Evolutionary conservation across 2,329 filamentous ascomycete species (phyloP), one percentile per base, ranked within the genome.

Genomic region (Thelonectria olida): DNA sequence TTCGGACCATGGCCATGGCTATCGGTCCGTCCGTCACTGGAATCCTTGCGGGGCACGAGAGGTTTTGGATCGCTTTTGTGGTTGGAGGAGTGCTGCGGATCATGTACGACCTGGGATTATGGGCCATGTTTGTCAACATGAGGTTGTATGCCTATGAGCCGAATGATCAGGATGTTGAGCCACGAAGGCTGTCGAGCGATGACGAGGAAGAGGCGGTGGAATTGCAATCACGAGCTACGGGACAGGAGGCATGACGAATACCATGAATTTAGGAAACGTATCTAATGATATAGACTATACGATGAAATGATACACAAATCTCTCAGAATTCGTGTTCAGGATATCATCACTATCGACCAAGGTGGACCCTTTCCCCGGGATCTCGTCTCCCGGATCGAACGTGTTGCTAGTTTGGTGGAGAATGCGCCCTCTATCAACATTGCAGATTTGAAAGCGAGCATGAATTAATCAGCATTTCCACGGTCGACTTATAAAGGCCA

Each of bases 51-150:
- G 82, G 80, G 4, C 79, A 73, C 19, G 74, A 83, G 12, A 74
- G 75, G 9, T 89, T 89, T 69, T 88, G 87, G 85, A 80, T 88
- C n/a, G 86, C 86, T 0, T 89, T 87, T 65, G 82, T 88, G 4
- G 81, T 81, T 0, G 86, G 84, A 1, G 87, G 87, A 3, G 72
- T 79, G 0, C 76, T 84, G 58, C 77, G 85, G 4, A 71, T 89
- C 27, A 78, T 79, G 0, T 89, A 89, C 64, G 87, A 89, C 56
- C 68, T 88, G 28, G 86, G 86, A 0, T 67, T 89, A 10, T 88
- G 84, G 71, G 81, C 80, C 13, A 78, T 88, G 75, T 89, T 88
- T 70, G 79, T 87, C 25, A 87, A 86, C 59, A 81, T 87, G 72
- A 84, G 81, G 67, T 67, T 88, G 28, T 75, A 85, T 58, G 74